A percentile compares a stretch with the other conserved stretches of the same genome.
Conservation (phyloP, 139 green algal genomes). For the Coelastrella sp. region DNA sequence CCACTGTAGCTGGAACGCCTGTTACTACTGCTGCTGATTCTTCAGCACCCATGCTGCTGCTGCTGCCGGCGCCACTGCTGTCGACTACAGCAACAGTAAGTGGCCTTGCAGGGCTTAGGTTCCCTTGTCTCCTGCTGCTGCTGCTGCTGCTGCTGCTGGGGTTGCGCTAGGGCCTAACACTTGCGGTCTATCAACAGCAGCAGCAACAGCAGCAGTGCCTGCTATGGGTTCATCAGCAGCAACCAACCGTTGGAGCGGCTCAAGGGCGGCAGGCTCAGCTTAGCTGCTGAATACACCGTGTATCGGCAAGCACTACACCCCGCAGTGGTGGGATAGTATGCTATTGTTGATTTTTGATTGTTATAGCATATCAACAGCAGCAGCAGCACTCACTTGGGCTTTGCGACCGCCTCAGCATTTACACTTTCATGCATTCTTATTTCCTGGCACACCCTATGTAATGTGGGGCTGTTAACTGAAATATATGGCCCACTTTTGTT, state of each 20-base stretch:
- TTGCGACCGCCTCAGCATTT: no score
- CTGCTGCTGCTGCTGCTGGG: neutral
- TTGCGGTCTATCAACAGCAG: no score
- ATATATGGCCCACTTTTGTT: neutral
- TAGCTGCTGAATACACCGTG: slow-evolving; percentile 41
- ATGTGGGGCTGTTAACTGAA: no score
- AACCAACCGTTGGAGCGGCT: slow-evolving; percentile 39
- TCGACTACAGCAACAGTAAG: neutral
- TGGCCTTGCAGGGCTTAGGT: no score
- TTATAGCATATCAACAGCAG: no score
- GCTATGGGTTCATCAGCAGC: neutral
- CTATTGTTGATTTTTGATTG: no score
- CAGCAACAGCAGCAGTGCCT: neutral
- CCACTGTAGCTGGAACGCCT: slow-evolving; percentile 14
- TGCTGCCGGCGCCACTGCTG: slow-evolving; percentile 19
- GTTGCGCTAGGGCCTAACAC: no score
- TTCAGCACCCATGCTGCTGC: neutral
- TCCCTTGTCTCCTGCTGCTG: neutral
- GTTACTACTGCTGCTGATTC: neutral
- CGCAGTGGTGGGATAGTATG: neutral
- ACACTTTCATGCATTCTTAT: no score
- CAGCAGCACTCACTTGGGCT: no score
- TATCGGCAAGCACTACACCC: neutral
- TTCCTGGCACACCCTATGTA: no score
- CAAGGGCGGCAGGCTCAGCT: slow-evolving; percentile 6